Conservation (phyloP, 192 early-diverging fungal species). For the Gigaspora rosea region DNA sequence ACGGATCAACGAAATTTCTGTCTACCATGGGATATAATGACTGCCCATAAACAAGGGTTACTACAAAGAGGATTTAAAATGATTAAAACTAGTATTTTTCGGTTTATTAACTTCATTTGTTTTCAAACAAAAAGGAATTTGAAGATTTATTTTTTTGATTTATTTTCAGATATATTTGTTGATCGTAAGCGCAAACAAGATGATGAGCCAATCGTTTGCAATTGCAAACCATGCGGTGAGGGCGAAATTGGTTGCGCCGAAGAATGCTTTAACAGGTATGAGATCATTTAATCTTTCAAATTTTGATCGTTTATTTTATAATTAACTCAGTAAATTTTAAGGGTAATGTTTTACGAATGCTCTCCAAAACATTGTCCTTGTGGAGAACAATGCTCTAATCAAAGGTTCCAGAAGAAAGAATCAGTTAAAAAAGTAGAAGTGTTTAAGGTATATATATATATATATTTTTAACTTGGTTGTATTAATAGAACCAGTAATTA, state of each 20-base stretch:
- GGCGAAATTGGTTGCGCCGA: slow-evolving; percentile 63
- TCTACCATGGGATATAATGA: slow-evolving; percentile 66
- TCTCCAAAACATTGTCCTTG: slow-evolving; percentile 64
- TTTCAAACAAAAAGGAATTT: neutral
- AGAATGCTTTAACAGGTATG: slow-evolving; percentile 71
- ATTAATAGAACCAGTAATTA: neutral
- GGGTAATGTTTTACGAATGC: slow-evolving; percentile 78
- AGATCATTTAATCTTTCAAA: neutral
- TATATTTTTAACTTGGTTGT: neutral
- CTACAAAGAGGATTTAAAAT: slow-evolving; percentile 47
- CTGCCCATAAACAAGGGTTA: slow-evolving; percentile 43
- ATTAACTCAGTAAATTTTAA: neutral
- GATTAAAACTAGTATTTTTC: slow-evolving; percentile 54
- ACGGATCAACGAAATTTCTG: slow-evolving; percentile 59
- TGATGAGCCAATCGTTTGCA: slow-evolving; percentile 55
- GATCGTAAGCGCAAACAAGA: slow-evolving; percentile 64
- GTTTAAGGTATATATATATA: slow-evolving; percentile 53
- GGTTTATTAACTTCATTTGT: slow-evolving; percentile 3
- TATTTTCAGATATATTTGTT: slow-evolving; percentile 67
- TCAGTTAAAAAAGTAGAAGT: slow-evolving; percentile 57
- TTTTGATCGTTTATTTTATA: neutral
- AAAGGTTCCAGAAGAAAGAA: slow-evolving; percentile 67
- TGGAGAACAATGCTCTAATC: slow-evolving; percentile 72
- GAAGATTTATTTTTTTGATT: neutral
- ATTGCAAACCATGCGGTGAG: slow-evolving; percentile 58